Conservation (phyloP, 495 filamentous ascomycete genomes). For the Aspergillus egyptiacus region DNA sequence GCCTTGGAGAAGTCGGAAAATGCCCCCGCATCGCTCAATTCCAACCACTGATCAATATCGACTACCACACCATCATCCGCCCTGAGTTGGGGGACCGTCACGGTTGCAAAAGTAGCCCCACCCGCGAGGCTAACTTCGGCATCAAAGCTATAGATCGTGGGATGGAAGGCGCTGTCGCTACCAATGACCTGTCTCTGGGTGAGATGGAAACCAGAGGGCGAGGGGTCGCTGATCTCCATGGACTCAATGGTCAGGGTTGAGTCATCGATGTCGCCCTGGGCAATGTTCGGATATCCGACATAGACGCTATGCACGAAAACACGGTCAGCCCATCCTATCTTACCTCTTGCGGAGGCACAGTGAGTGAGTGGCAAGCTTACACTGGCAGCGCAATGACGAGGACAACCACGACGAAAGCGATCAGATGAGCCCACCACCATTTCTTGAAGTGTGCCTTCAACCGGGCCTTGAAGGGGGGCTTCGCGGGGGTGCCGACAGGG, state of each 20-base stretch:
- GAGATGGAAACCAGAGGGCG: slow-evolving; percentile 51
- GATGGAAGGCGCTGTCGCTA: slow-evolving; percentile 44
- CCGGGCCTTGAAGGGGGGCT: slow-evolving; percentile 32
- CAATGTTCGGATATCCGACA: slow-evolving; percentile 67
- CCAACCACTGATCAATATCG: slow-evolving; percentile 48
- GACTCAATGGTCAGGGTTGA: slow-evolving; percentile 55
- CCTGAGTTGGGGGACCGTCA: slow-evolving; percentile 50
- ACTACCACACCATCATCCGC: slow-evolving; percentile 49
- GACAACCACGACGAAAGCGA: slow-evolving; percentile 50
- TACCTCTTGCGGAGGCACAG: background rate
- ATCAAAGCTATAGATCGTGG: slow-evolving; percentile 50
- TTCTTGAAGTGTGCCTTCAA: slow-evolving; percentile 44
- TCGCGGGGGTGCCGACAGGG: slow-evolving; percentile 8
- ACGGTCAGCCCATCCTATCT: background rate
- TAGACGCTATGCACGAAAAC: slow-evolving; percentile 48
- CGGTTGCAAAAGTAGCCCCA: slow-evolving; percentile 50
- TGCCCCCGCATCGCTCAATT: slow-evolving; percentile 46
- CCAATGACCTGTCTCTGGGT: slow-evolving; percentile 44
- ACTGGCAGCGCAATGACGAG: slow-evolving; percentile 58
- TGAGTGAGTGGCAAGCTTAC: slow-evolving; percentile 45
- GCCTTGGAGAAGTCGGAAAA: slow-evolving; percentile 53
- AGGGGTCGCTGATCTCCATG: slow-evolving; percentile 55
- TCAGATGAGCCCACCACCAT: slow-evolving; percentile 71
- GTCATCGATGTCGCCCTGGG: slow-evolving; percentile 60
- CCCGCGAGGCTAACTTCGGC: slow-evolving; percentile 49